Evolutionary conservation across 2,329 filamentous ascomycete species (phyloP), one percentile per base, ranked within the genome.

Genomic region (Monosporascus sp.): DNA sequence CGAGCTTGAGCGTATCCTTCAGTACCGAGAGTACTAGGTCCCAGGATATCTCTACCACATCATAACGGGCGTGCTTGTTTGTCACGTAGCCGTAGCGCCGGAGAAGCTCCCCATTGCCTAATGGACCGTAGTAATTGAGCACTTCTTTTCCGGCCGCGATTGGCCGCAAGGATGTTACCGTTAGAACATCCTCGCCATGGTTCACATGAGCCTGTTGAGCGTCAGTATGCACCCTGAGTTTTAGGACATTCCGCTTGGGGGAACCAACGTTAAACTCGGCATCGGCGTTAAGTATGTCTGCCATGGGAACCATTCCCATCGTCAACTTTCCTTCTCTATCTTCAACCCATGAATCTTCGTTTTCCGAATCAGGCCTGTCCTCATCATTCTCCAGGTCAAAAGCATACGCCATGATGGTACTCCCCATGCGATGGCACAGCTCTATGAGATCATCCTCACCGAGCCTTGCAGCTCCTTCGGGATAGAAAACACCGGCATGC

Each of bases 231-330:
- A 47, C 37, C 3, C 27, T 11, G 4, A 8, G 7, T 3, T 8
- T 25, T 8, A 3, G 17, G 8, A 2, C 2, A 24, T 37, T 1
- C 31, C 7, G 6, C 7, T 9, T 46, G 7, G 44, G 44, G 25
- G 38, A 37, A 68, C 77, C 62, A 62, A 87, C 88, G 61, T 96
- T 96, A 69, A 94, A 94, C 59, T 90, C 85, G 5, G 88, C 90
- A 67, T 96, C 89, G 0, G 91, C 90, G 63, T 96, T 96, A 35
- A 97, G 77, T 65, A 96, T 86, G 67, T 96, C 92, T 1, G 91
- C 91, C 75, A 97, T 81, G 1, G 91, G 90, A 0, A 96, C 88
- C 89, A 96, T 94, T 50, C 88, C 91, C 71, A 96, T 89, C 67
- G 79, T 72, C 1, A 75, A 72, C 57, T 76, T 76, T 8, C 75